These are phyloP conservation scores for Aphanoascus verrucosus DNA, from an alignment of 2,329 filamentous ascomycete genomes.

Conservation along the genomic window DNA sequence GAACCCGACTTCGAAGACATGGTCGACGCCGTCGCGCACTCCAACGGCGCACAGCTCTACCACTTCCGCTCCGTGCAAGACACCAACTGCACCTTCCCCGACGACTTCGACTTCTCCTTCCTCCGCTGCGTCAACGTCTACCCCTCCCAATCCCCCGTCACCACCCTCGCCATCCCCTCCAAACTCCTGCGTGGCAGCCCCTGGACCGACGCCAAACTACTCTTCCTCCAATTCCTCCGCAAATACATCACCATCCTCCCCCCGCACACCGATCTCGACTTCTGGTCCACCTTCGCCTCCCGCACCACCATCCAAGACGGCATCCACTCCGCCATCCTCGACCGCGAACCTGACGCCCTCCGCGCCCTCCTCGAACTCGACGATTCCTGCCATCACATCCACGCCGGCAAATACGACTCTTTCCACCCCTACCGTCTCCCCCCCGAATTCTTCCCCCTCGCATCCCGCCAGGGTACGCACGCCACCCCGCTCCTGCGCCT, in stretches of 20 bases:
- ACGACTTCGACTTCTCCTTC: not conserved
- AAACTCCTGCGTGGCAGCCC: conserved; percentile 24
- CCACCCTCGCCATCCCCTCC: conserved; percentile 20
- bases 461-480: conserved; percentile 19
- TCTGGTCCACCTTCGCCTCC: not conserved
- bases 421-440: conserved; percentile 23
- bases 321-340: conserved; percentile 30
- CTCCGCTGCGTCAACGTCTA: not conserved
- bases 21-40: not conserved
- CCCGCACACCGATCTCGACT: not conserved
- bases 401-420: not conserved
- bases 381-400: conserved; percentile 22
- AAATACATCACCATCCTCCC: conserved; percentile 12
- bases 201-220: conserved; percentile 23
- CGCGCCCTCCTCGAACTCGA: conserved; percentile 31
- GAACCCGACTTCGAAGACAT: conserved; percentile 15
- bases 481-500: conserved; percentile 24
- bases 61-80: not conserved
- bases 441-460: conserved; percentile 27
- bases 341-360: conserved; percentile 26
- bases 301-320: conserved; percentile 28
- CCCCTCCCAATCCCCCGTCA: not conserved
- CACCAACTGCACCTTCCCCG: not conserved
- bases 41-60: not conserved
- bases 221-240: conserved; percentile 30